Evolutionary conservation across 2,329 filamentous ascomycete species (phyloP).

Genomic region (Colletotrichum magnum): DNA sequence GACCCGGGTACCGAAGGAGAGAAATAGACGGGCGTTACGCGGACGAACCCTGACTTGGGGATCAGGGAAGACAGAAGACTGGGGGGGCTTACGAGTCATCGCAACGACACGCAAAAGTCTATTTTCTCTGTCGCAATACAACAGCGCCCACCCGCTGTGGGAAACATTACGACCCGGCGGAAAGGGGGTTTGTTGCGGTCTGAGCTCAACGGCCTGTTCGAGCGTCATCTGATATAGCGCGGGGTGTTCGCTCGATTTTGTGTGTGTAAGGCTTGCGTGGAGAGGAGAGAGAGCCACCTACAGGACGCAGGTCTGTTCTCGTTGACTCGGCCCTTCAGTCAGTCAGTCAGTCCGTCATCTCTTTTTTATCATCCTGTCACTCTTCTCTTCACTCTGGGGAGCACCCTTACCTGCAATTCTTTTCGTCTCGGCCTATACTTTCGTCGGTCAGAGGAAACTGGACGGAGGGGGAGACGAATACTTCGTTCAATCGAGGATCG

Average conservation of each 20-base stretch:
- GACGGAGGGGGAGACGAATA: background rate
- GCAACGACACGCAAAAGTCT: conserved; percentile 32
- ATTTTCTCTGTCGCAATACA: conserved; percentile 11
- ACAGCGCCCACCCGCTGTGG: background rate
- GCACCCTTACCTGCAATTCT: background rate
- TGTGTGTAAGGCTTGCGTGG: background rate
- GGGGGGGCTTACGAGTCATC: conserved; percentile 28
- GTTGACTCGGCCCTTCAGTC: background rate
- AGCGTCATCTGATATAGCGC: conserved; percentile 35
- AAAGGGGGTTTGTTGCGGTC: conserved; percentile 5
- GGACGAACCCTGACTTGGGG: no score
- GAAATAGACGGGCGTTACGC: no score
- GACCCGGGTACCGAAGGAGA: no score
- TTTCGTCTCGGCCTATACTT: background rate
- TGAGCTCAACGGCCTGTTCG: conserved; percentile 26
- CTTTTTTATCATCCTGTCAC: background rate
- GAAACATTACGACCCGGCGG: background rate
- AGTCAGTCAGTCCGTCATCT: conserved; percentile 5
- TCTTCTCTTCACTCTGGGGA: background rate
- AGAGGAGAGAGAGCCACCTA: no score
- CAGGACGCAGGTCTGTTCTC: conserved; percentile 20
- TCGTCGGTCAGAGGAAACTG: background rate
- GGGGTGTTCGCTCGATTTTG: conserved; percentile 20
- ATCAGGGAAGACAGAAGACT: no score
- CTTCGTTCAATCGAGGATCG: background rate